Evolutionary conservation across 2,329 filamentous ascomycete genomes (phyloP).

Genomic region (Monascus ruber): DNA sequence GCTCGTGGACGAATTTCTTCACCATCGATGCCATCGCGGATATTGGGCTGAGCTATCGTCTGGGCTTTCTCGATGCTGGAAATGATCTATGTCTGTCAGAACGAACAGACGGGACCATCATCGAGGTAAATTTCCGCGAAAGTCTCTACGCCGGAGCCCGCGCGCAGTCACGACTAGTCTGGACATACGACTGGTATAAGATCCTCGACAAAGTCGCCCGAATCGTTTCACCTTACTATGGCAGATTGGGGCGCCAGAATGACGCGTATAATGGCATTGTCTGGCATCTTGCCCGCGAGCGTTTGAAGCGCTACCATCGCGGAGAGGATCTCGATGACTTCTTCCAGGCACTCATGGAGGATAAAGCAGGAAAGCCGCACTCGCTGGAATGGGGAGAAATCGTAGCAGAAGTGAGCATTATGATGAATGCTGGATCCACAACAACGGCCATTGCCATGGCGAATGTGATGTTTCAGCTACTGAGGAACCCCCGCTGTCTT

Average conservation of each 20-base stretch:
- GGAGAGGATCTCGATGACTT: conserved; percentile 50
- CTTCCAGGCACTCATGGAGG: conserved; percentile 45
- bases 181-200: conserved; percentile 42
- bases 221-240: conserved; percentile 30
- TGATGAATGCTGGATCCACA: conserved; percentile 40
- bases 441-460: conserved; percentile 44
- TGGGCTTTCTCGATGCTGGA: conserved; percentile 42
- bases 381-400: conserved; percentile 49
- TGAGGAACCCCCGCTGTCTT: conserved; percentile 36
- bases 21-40: conserved; percentile 47
- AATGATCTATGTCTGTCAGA: conserved; percentile 35
- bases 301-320: conserved; percentile 21
- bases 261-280: conserved; percentile 39
- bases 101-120: conserved; percentile 35
- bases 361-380: conserved; percentile 34
- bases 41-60: conserved; percentile 42
- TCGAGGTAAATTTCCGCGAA: conserved; percentile 38
- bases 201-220: conserved; percentile 38
- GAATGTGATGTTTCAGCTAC: conserved; percentile 43
- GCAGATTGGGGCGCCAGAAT: conserved; percentile 13
- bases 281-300: conserved; percentile 30
- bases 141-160: conserved; percentile 41
- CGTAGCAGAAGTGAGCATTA: conserved; percentile 39
- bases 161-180: conserved; percentile 41
- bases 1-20: conserved; percentile 45